Base-by-base conservation (phyloP, 768 basidiomycete genomes). In the Amanita exitialis region DNA sequence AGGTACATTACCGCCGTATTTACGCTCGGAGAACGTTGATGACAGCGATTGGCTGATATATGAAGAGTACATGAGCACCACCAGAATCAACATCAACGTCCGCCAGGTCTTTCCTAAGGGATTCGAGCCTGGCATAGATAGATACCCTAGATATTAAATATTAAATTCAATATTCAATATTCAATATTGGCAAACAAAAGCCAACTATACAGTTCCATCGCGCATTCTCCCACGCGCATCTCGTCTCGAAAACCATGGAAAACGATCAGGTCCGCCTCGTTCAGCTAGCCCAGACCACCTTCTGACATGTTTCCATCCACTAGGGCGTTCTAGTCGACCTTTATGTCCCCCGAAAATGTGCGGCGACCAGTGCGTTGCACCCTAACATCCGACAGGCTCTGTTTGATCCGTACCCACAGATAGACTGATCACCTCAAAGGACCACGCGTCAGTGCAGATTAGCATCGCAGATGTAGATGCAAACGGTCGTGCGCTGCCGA, bases 281-380 rank as follows among this genome's bases (percentile, higher is more conserved):
- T 20, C 52, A 7, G 28, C 6, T 54, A 45, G 25, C 48, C 8
- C n/a, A 41, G 46, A 36, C 44, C 34, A n/a, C 27, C 45, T n/a
- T 42, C 47, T 43, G 54, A 48, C 49, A 44, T 15, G 4, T 47
- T 39, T 35, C 34, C 21, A 51, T 25, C 20, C 7, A 52, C 58
- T 56, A 96, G 90, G 95, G 96, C 74, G 78, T 90, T 68, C 94
- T 99, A 69, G 96, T 99, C 66, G 96, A 98, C 79, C 93, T 99
- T 73, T 99, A 99, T 77, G 94, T 98, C 66, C 96, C 96, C 71
- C 90, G 96, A 80, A 98, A 98, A 73, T 98, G 96, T 70, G 82
- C 92, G 66, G 93, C 94, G 49, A 95, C 93, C 61, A 94, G 93
- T 96, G 65, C 66, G 90, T 81, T 53, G 53, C 54, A 30, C 35